phyloP scores from a whole-genome alignment of 2,329 filamentous ascomycete species.

The Akanthomyces uredinophilus region DNA sequence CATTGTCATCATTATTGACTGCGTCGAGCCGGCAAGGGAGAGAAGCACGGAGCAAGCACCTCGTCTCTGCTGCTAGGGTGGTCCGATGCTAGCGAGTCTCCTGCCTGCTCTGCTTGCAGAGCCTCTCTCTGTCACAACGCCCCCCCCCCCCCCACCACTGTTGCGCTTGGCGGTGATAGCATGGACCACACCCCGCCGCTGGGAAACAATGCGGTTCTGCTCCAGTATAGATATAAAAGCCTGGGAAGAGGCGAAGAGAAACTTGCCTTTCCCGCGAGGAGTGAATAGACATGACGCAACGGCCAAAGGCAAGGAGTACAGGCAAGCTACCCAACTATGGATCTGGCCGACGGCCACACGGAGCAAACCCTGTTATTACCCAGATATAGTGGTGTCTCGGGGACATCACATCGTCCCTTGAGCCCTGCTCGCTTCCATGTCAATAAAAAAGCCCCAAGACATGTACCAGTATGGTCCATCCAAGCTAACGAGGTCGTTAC shows the following conservation, averaged over 20 bases:
- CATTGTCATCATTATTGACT: neutral
- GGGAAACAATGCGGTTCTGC: neutral
- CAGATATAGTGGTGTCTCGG: neutral
- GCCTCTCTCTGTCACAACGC: neutral
- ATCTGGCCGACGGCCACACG: neutral
- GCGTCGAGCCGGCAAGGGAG: neutral
- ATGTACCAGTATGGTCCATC: no score
- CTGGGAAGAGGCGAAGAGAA: neutral
- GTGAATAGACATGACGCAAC: neutral
- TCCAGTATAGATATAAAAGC: neutral
- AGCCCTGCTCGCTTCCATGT: no score
- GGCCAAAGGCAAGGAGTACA: neutral
- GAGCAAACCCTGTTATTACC: neutral
- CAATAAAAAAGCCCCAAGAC: no score
- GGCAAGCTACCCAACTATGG: neutral
- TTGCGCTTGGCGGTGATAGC: neutral
- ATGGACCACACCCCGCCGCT: neutral
- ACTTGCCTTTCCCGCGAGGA: slow-evolving; percentile 10
- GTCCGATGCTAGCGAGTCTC: neutral
- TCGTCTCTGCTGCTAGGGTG: no score
- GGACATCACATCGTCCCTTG: no score
- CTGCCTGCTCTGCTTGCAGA: neutral
- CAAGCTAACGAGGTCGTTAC: no score
- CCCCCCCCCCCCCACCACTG: neutral
- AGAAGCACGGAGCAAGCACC: neutral